Evolutionary conservation across 768 basidiomycete genomes (phyloP), one percentile per base, ranked within the genome.

Genomic region (Lentinula sp.): DNA sequence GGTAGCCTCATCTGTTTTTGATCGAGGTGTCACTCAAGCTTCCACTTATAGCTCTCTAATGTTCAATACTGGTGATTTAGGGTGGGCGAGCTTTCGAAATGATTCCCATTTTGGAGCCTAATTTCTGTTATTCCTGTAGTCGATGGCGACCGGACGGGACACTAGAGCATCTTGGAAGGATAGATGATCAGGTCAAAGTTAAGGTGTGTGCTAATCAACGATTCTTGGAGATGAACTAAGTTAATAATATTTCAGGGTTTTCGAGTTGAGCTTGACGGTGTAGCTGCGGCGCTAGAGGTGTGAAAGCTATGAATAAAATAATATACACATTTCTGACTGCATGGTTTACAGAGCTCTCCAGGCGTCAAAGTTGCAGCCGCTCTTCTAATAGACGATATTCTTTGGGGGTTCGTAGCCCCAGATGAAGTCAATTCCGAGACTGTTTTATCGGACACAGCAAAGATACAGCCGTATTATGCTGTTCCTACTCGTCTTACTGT

Each of bases 61-160:
- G 85, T 86, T 84, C 68, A 85, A 85, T 63, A 87, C 85, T 23
- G 83, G 84, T 1, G 85, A 85, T 67, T 74, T 87, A 13, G 83
- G 78, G 71, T 76, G 67, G 61, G 70, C 57, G n/a, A 50, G 16
- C 13, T 13, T 35, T 35, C 54, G 18, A 48, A 23, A 20, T 4
- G 53, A 46, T 20, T 8, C 8, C 35, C 51, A 12, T 6, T 13
- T 12, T n/a, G 39, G 51, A 10, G 45, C 41, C 63, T 62, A 41
- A 53, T 60, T 61, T 37, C 61, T 54, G 18, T 12, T 37, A 33
- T 33, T 60, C 18, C 35, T 13, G 15, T 49, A 77, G 83, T 23
- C 74, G 79, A 50, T 85, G 83, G 83, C 70, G 74, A 46, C 64
- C 71, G 6, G 80, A 82, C 61, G 85, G 85, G 2, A 76, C 76